Evolutionary conservation across 2,329 filamentous ascomycete species (phyloP).

Genomic region (Neonectria neomacrospora): DNA sequence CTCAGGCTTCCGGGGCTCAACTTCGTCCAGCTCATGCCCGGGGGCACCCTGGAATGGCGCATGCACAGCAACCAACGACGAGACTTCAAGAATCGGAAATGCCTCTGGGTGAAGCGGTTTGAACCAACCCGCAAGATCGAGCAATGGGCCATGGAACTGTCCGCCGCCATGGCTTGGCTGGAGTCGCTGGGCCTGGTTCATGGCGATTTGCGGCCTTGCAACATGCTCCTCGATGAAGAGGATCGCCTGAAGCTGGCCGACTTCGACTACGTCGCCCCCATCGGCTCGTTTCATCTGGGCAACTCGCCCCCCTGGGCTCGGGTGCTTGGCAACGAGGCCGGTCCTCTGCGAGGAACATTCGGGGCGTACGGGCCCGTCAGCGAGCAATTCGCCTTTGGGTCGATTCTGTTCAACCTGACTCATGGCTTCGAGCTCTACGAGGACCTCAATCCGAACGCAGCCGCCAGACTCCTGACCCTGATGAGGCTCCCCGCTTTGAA

Average conservation of each 20-base stretch:
- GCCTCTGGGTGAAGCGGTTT: neutral
- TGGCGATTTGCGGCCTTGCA: neutral
- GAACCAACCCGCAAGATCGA: neutral
- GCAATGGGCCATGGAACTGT: no score
- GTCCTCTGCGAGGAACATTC: neutral
- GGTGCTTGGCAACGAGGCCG: neutral
- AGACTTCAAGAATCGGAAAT: neutral
- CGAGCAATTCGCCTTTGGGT: conserved; percentile 1
- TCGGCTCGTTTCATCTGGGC: neutral
- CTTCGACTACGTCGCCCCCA: neutral
- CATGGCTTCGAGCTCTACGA: conserved; percentile 1
- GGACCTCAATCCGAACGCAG: neutral
- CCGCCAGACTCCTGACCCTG: neutral
- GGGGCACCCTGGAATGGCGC: neutral
- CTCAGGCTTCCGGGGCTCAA: neutral
- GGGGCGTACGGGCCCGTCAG: neutral
- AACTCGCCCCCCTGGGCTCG: neutral
- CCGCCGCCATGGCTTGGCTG: no score
- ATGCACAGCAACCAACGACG: neutral
- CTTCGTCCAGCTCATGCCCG: neutral
- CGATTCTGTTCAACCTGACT: neutral
- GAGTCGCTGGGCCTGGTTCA: neutral
- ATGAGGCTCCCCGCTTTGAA: neutral
- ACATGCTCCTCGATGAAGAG: neutral
- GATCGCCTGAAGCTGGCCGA: neutral